Evolutionary conservation across 2,329 filamentous ascomycete species (phyloP).

Genomic region (Pseudogymnoascus sp.): DNA sequence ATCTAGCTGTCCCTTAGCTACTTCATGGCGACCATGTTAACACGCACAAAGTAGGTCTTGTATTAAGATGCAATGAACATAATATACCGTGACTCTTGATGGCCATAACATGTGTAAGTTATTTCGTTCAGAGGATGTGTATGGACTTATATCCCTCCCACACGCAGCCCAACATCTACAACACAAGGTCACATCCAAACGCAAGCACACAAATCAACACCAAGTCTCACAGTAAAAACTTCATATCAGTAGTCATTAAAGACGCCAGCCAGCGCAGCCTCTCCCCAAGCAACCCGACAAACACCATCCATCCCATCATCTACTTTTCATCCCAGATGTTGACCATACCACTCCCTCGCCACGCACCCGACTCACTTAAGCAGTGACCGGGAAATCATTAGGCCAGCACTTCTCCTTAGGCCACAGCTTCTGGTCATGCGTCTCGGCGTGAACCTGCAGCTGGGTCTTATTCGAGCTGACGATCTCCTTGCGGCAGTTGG

Average conservation of each 20-base stretch:
- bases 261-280: background rate
- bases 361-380: conserved; percentile 9
- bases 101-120: background rate
- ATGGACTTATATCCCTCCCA: background rate
- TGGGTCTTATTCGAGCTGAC: conserved; percentile 43
- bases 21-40: background rate
- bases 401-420: conserved; percentile 52
- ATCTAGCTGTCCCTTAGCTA: background rate
- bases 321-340: background rate
- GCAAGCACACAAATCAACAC: background rate
- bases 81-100: background rate
- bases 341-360: background rate
- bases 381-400: conserved; percentile 33
- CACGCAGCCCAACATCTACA: background rate
- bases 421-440: conserved; percentile 42
- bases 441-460: conserved; percentile 44
- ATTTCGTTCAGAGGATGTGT: background rate
- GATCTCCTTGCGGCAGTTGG: conserved; percentile 43
- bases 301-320: background rate
- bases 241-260: conserved; percentile 7
- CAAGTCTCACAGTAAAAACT: background rate
- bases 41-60: background rate
- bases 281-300: background rate
- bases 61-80: background rate
- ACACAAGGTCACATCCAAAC: background rate